phyloP scores from a whole-genome alignment of 805 yeast genomes.

The Teunomyces stri region DNA sequence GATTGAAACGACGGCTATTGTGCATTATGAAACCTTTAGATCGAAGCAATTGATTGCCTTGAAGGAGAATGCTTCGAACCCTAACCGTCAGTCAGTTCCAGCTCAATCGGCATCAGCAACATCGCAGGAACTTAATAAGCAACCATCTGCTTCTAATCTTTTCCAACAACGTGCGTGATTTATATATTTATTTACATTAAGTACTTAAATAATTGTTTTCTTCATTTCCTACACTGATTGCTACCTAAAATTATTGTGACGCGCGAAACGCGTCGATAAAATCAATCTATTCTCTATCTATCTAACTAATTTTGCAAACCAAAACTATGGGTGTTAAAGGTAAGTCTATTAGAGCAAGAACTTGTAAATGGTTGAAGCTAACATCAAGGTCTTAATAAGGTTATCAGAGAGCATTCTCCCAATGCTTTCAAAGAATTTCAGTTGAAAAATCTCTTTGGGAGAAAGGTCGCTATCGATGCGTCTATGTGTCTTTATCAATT shows the following conservation, averaged over 20 bases:
- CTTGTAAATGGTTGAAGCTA: conserved; percentile 9
- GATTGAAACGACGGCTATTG: conserved; percentile 84
- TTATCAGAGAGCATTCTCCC: conserved; percentile 89
- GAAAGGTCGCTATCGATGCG: conserved; percentile 97
- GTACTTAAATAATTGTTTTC: neutral
- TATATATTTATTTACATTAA: neutral
- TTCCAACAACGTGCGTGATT: conserved; percentile 5
- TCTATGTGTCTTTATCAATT: conserved; percentile 97
- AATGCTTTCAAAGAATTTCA: conserved; percentile 72
- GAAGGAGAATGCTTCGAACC: conserved; percentile 77
- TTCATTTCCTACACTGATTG: neutral
- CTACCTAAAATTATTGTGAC: neutral
- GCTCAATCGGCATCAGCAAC: conserved; percentile 9
- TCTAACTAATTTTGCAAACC: neutral
- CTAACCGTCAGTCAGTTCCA: conserved; percentile 34
- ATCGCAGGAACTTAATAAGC: neutral
- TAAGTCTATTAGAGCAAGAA: conserved; percentile 9
- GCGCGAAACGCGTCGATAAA: conserved; percentile 2
- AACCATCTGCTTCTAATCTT: neutral
- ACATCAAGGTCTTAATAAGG: conserved; percentile 71
- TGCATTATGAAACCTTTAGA: conserved; percentile 91
- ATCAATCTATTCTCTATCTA: neutral
- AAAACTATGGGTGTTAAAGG: conserved; percentile 29
- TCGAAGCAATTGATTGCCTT: conserved; percentile 90
- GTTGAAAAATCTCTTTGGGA: conserved; percentile 82